These are phyloP conservation scores for Tulasnella sp. DNA, from an alignment of 768 basidiomycete genomes.

Conservation along the genomic window DNA sequence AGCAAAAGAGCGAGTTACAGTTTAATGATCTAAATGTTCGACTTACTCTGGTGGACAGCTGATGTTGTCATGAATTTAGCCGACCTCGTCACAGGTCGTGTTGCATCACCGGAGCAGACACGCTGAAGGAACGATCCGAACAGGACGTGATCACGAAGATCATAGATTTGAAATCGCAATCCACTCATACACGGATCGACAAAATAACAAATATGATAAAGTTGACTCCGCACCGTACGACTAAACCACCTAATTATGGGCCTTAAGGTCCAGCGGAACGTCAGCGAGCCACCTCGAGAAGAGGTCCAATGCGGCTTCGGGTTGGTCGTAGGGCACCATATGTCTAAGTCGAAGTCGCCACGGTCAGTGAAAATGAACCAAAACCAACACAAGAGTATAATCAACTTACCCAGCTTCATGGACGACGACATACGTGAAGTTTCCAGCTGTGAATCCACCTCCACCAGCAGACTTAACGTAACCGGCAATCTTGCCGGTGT, in stretches of 20 bases:
- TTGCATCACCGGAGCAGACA: no score
- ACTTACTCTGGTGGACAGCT: no score
- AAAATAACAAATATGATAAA: no score
- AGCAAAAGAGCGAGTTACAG: no score
- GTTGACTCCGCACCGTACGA: no score
- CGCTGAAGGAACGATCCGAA: no score
- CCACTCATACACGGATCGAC: no score
- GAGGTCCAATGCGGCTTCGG: constrained; percentile 65
- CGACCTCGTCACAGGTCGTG: no score
- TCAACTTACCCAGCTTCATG: constrained; percentile 63
- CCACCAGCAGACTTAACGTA: constrained; percentile 60
- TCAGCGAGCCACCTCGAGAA: constrained; percentile 20
- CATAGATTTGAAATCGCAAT: no score
- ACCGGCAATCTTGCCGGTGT: constrained; percentile 48
- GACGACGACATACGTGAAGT: constrained; percentile 69
- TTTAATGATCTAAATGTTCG: no score
- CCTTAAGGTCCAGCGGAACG: background rate
- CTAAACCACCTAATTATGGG: background rate
- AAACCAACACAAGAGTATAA: constrained; percentile 21
- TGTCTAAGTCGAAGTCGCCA: constrained; percentile 38
- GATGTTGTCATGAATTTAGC: no score
- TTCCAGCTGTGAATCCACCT: constrained; percentile 56
- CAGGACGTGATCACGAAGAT: no score
- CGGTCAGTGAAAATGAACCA: background rate
- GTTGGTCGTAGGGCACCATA: constrained; percentile 87